A percentile compares a stretch with the other conserved stretches of the same genome.
Conservation (phyloP, 1,139 yeast species). For the Nakaseomyces uthaithaninus region DNA sequence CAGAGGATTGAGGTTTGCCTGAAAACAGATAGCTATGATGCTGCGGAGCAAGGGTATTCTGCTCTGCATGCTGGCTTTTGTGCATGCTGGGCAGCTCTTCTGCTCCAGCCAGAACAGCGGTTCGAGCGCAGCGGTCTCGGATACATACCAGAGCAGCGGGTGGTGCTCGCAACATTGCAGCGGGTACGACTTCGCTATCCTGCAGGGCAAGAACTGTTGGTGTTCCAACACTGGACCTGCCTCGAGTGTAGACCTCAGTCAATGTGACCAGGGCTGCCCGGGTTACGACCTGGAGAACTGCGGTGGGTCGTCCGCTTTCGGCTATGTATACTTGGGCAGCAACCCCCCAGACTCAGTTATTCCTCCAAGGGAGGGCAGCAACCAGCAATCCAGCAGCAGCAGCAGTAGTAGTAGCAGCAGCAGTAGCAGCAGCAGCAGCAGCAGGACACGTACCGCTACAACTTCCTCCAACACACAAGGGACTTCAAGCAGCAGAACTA, state of each 20-base stretch:
- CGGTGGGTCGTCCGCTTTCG: conserved; percentile 17
- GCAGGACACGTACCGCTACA: not conserved
- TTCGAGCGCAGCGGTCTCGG: not conserved
- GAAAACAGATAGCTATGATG: conserved; percentile 1
- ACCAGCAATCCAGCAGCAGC: not conserved
- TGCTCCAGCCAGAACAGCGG: conserved; percentile 4
- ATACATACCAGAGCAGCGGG: conserved; percentile 18
- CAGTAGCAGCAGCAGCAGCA: not conserved
- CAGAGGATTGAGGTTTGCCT: too few species aligned
- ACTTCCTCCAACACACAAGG: conserved; percentile 1
- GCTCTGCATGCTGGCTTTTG: not conserved
- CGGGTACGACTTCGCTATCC: conserved; percentile 19
- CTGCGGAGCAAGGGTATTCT: conserved; percentile 1
- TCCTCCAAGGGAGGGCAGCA: not conserved
- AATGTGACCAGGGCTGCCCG: conserved; percentile 19
- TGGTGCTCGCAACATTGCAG: conserved; percentile 17
- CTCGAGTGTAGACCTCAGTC: conserved; percentile 11
- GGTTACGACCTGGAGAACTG: conserved; percentile 20
- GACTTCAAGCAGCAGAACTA: not conserved
- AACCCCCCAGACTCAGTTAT: conserved; percentile 8
- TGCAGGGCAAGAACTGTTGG: conserved; percentile 22
- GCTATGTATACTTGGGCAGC: conserved; percentile 17
- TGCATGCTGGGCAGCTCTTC: conserved; percentile 2
- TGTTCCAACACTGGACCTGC: conserved; percentile 17
- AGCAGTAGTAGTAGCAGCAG: not conserved